phyloP scores from a whole-genome alignment of 2,329 filamentous ascomycete species.

The Domatiomyces catenatus region DNA sequence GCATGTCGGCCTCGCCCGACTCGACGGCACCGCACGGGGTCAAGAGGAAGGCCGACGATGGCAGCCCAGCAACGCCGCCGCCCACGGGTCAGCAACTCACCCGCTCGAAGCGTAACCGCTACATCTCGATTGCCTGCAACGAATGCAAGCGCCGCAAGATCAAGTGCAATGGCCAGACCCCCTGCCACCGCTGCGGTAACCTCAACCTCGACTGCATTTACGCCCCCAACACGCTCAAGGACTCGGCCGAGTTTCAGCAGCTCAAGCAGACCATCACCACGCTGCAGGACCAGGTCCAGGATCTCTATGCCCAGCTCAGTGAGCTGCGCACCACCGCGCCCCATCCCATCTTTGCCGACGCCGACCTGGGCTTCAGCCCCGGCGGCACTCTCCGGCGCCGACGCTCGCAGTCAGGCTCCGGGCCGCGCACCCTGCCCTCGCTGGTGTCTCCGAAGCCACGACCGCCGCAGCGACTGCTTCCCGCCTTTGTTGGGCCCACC shows the following conservation, averaged over 20 bases:
- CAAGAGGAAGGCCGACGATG: constrained; percentile 13
- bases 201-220: constrained; percentile 48
- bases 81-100: constrained; percentile 18
- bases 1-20: constrained; percentile 6
- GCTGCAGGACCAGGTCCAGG: constrained; percentile 72
- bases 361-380: constrained; percentile 11
- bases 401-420: constrained; percentile 14
- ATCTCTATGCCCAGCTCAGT: constrained; percentile 57
- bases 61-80: not conserved
- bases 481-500: constrained; percentile 67
- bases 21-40: constrained; percentile 7
- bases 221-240: constrained; percentile 67
- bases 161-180: constrained; percentile 49
- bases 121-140: constrained; percentile 53
- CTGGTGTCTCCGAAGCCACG: constrained; percentile 23
- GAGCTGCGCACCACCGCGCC: constrained; percentile 40
- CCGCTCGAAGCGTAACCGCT: constrained; percentile 49
- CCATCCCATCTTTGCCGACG: constrained; percentile 9
- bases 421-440: constrained; percentile 14
- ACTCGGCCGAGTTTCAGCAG: constrained; percentile 77
- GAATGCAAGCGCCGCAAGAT: constrained; percentile 53
- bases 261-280: constrained; percentile 60
- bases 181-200: constrained; percentile 51
- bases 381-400: constrained; percentile 20
- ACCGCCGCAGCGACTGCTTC: constrained; percentile 38